These are phyloP conservation scores for Notholithocarpus densiflorus DNA, from an alignment of 306 rosid species.

Conservation along the genomic window DNA sequence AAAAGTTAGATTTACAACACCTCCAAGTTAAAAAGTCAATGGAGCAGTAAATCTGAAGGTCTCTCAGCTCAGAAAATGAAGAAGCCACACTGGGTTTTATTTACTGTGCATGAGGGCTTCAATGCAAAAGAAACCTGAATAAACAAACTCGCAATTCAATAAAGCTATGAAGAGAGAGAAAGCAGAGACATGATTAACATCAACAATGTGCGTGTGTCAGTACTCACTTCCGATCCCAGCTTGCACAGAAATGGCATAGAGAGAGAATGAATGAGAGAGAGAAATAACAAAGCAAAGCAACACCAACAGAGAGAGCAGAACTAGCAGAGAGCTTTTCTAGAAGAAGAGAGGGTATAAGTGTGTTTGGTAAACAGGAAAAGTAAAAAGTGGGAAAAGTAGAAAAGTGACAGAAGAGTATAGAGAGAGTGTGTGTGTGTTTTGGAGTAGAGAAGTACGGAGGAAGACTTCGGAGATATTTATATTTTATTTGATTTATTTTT, in stretches of 20 bases:
- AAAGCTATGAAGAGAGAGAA: not conserved
- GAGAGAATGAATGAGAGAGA: not conserved
- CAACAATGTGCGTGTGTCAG: constrained; percentile 19
- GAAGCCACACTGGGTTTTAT: constrained; percentile 1
- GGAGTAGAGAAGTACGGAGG: not conserved
- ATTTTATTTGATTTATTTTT: no score
- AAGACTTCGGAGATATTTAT: not conserved
- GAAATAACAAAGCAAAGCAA: not conserved
- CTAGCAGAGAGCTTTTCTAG: constrained; percentile 3
- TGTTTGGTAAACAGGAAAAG: constrained; percentile 48
- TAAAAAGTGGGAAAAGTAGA: constrained; percentile 41
- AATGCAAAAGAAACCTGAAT: not conserved
- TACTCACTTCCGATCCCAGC: constrained; percentile 27
- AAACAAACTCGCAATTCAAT: not conserved
- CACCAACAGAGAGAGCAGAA: constrained; percentile 1
- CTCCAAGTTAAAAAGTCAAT: not conserved
- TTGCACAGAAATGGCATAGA: not conserved
- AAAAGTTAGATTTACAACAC: not conserved
- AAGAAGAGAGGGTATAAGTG: not conserved
- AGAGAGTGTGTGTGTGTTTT: not conserved
- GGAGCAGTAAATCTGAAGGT: not conserved
- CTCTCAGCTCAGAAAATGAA: constrained; percentile 22
- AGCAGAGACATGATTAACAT: constrained; percentile 10
- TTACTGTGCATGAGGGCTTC: constrained; percentile 15
- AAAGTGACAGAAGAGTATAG: not conserved